Evolutionary conservation across 345 rosid species (phyloP).

Genomic region (Aethionema arabicum): DNA sequence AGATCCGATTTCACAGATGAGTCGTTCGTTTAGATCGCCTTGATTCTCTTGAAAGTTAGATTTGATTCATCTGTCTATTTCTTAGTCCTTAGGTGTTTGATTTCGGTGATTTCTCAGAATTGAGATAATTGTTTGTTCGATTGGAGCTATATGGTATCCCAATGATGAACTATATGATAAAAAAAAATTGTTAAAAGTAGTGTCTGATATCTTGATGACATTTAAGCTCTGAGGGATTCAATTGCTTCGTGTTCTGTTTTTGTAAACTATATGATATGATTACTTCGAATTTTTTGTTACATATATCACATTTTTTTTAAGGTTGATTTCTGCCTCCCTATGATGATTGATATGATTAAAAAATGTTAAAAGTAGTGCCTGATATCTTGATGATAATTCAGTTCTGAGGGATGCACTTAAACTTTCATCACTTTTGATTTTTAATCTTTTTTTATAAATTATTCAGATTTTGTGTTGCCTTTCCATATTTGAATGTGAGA

Average conservation of each 20-base stretch:
- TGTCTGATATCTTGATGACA: conserved; percentile 26
- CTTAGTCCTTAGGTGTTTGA: background rate
- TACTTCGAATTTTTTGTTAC: too few species aligned
- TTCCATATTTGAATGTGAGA: too few species aligned
- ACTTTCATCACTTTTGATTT: too few species aligned
- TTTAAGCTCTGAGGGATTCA: conserved; percentile 18
- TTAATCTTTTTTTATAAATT: too few species aligned
- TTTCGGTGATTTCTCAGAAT: background rate
- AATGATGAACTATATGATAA: background rate
- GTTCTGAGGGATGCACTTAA: conserved; percentile 21
- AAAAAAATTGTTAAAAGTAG: conserved; percentile 26
- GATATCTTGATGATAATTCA: conserved; percentile 16
- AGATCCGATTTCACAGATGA: too few species aligned
- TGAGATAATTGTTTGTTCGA: background rate
- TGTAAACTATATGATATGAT: too few species aligned
- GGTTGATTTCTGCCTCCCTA: background rate
- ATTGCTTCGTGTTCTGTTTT: background rate
- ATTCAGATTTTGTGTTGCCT: too few species aligned
- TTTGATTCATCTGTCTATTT: background rate
- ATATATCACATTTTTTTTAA: too few species aligned
- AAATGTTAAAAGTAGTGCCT: conserved; percentile 34
- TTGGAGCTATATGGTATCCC: background rate
- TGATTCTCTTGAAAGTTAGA: background rate
- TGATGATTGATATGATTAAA: conserved; percentile 19
- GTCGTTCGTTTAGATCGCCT: too few species aligned